phyloP scores from a whole-genome alignment of 164 flowering plant species.

The Protea cynaroides region DNA sequence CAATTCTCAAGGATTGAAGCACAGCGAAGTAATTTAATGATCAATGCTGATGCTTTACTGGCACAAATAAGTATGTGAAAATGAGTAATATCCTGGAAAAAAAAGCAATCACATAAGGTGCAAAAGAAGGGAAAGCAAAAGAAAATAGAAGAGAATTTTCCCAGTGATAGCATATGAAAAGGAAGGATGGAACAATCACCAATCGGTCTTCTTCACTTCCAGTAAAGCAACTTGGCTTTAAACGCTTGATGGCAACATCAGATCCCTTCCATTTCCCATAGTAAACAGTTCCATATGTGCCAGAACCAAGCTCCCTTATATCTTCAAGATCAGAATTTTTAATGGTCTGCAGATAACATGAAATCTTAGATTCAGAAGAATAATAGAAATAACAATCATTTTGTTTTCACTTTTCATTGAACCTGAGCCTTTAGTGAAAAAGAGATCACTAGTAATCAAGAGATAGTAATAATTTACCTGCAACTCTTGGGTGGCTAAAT shows the following conservation, averaged over 20 bases:
- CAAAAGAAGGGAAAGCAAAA: too few relatives aligned
- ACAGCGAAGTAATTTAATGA: too few relatives aligned
- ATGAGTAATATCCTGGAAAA: too few relatives aligned
- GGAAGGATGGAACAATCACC: conserved; percentile 21
- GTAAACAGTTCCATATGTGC: conserved; percentile 24
- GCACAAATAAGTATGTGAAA: too few relatives aligned
- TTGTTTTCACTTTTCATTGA: not conserved
- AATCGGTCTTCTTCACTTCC: conserved; percentile 24
- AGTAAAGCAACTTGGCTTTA: conserved; percentile 25
- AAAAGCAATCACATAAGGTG: too few relatives aligned
- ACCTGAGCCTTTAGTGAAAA: not conserved
- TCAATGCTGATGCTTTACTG: too few relatives aligned
- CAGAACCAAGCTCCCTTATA: conserved; percentile 15
- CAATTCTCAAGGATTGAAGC: too few relatives aligned
- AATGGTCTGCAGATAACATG: conserved; percentile 21
- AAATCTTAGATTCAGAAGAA: not conserved
- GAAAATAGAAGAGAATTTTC: not conserved
- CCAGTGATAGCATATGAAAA: not conserved
- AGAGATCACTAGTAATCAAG: not conserved
- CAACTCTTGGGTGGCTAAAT: conserved; percentile 21
- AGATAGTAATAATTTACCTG: conserved; percentile 17
- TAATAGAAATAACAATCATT: not conserved
- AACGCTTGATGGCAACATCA: conserved; percentile 22
- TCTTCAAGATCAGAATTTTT: conserved; percentile 29
- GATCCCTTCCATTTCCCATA: conserved; percentile 25